phyloP scores from a whole-genome alignment of 2,329 filamentous ascomycete genomes.

The Xylaria multiplex region DNA sequence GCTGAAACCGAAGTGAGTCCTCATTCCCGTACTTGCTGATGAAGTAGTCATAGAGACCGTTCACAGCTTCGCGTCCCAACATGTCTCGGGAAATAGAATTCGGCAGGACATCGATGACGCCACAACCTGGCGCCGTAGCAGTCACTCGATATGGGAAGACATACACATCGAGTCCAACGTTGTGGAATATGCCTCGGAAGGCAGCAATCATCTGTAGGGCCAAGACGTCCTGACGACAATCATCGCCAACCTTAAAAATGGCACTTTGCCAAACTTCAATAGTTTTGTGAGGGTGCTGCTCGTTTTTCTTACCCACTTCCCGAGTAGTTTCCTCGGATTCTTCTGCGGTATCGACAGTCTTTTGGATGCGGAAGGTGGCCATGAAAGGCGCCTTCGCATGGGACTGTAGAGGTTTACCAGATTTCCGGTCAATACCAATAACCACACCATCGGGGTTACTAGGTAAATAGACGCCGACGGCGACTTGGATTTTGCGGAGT shows the following conservation, averaged over 20 bases:
- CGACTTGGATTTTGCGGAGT: conserved; percentile 94
- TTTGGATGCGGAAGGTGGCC: conserved; percentile 97
- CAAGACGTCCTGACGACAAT: conserved; percentile 96
- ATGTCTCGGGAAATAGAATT: conserved; percentile 99
- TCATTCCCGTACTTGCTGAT: conserved; percentile 97
- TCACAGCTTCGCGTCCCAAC: conserved; percentile 97
- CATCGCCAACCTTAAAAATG: conserved; percentile 99
- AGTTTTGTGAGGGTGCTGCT: conserved; percentile 60
- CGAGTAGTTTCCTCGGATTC: conserved; percentile 63
- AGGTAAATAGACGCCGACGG: conserved; percentile 95
- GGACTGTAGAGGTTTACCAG: conserved; percentile 94
- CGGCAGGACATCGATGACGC: conserved; percentile 96
- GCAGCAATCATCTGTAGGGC: conserved; percentile 97
- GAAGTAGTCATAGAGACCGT: conserved; percentile 98
- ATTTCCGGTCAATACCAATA: conserved; percentile 97
- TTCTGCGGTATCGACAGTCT: conserved; percentile 69
- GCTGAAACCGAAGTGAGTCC: conserved; percentile 92
- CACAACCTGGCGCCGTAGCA: conserved; percentile 94
- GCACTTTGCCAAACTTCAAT: conserved; percentile 99
- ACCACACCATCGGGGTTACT: conserved; percentile 97
- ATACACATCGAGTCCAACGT: conserved; percentile 92
- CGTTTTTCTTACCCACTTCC: conserved; percentile 55
- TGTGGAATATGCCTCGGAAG: conserved; percentile 96
- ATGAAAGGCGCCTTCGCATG: conserved; percentile 99
- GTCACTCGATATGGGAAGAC: conserved; percentile 98